Percentiles rank a stretch among this genome's conserved stretches.
Evolutionary conservation across 805 yeast species (phyloP).

Genomic region (Hagleromyces aurorensis): DNA sequence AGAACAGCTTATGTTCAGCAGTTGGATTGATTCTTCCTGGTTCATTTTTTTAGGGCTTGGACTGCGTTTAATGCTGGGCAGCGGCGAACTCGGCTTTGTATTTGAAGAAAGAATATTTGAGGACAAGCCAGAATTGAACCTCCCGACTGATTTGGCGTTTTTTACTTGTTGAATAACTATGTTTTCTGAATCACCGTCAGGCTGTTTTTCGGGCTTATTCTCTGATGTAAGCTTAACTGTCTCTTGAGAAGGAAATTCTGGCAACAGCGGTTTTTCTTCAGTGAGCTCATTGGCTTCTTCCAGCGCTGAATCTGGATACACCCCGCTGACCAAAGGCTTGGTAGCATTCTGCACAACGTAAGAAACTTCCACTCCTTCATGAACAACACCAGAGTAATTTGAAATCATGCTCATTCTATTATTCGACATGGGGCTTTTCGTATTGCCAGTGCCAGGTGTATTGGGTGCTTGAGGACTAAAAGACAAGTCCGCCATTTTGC

Average conservation of each 20-base stretch:
- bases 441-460: slow-evolving; percentile 9
- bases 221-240: too few species aligned
- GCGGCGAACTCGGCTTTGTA: not conserved
- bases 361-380: slow-evolving; percentile 28
- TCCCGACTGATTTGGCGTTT: slow-evolving; percentile 19
- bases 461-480: slow-evolving; percentile 7
- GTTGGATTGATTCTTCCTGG: slow-evolving; percentile 9
- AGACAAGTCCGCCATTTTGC: slow-evolving; percentile 1
- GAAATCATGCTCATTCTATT: slow-evolving; percentile 22
- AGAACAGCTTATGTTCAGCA: slow-evolving; percentile 9
- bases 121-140: slow-evolving; percentile 10
- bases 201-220: slow-evolving; percentile 2
- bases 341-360: slow-evolving; percentile 19
- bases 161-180: slow-evolving; percentile 13
- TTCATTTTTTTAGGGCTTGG: too few species aligned
- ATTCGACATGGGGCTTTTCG: slow-evolving; percentile 6
- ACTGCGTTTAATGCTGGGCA: too few species aligned
- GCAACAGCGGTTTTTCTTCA: slow-evolving; percentile 8
- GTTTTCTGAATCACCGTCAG: slow-evolving; percentile 7
- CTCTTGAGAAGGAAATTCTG: slow-evolving; percentile 12
- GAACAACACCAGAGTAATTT: slow-evolving; percentile 27
- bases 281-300: slow-evolving; percentile 1
- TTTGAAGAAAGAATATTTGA: slow-evolving; percentile 3
- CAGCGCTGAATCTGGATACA: too few species aligned
- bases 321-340: not conserved